Evolutionary conservation across 2,329 filamentous ascomycete genomes (phyloP), one percentile per base, ranked within the genome.

Genomic region (Rutstroemia sp.): DNA sequence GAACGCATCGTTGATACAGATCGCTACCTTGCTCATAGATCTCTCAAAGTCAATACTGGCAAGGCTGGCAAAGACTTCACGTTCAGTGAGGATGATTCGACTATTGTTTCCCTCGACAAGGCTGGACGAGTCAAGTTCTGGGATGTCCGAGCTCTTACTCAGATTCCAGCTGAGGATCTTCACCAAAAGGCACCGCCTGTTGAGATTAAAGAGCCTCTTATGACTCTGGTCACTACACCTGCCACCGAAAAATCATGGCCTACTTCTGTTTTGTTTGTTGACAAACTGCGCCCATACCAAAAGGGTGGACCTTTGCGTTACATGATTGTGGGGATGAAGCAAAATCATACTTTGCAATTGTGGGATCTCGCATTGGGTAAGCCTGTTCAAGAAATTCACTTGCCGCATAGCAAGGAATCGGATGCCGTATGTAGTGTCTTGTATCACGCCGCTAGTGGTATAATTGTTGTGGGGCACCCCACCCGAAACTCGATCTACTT

Each of bases 1-100:
- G 82, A 85, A 64, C 82, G 82, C 45, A 76, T 85, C 53, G 90
- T 96, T 59, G 88, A 96, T 69, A 94, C 89, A 0, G 91, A 96
- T 70, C 88, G 85, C 68, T 90, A 95, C 61, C 82, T 94, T 63
- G 86, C 86, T 68, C 87, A 96, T 69, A 92, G 89, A 67, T 88
- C 88, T 49, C 77, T 97, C 62, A 95, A 92, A 73, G 96, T 99
- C 72, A 90, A 92, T 65, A 97, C 92, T 60, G 94, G 92, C 65
- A 99, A 99, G 77, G 92, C 94, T 63, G 94, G 92, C 61, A 99
- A 99, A 73, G 94, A 99, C 71, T 99, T 99, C 71, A 88, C 86
- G 48, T 99, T 99, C 74, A 96, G 92, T 72, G 92, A 95, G 71
- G 94, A 99, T 71, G 94, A 99, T 71, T 89, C 87, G 1, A 86